Base-by-base conservation (phyloP, 345 rosid genomes). In the Hibiscus mutabilis region DNA sequence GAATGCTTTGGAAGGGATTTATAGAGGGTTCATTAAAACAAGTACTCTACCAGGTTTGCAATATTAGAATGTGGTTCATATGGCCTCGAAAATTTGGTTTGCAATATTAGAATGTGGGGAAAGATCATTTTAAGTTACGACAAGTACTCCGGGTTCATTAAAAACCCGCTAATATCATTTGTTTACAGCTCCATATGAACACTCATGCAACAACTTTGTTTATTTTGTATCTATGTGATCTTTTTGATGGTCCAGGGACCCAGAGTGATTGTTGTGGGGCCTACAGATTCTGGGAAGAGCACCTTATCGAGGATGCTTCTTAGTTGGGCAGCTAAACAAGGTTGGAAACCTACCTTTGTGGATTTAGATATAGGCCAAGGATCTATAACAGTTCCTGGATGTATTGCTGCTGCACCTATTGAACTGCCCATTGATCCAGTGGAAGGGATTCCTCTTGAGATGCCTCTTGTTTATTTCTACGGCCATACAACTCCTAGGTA, bases 321-420 rank as follows among this genome's bases (percentile, higher is more conserved):
- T 51, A 94, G 97, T 76, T 94, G 98, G 97, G 95, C 97, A 63
- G 96, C 97, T 66, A 94, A 91, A 81, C 93, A 79, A 58, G 96
- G 95, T 49, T 94, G 89, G 89, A 87, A 88, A 78, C 96, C 93
- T 75, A 90, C 91, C 24, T 94, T 76, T 82, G 92, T 91, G 37
- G 97, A 88, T 82, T 84, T 91, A 82, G 97, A 94, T 82, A 80
- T 94, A 72, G 96, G 97, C 62, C 97, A 90, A 88, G 99, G 99
- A 64, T 80, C 91, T 18, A 90, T 94, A 72, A 90, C 97, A n/a
- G 74, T 80, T 67, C 97, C 99, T 5, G 97, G 96, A 70, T 75
- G 86, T 78, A 88, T 94, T 76, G 95, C 97, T 14, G 97, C 97
- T 69, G 86, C 97, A 3, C 97, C 99, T 37, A 85, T 94, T 40